Percentiles rank a stretch among this genome's conserved stretches.
These are phyloP conservation scores for Trifolium repens DNA, from an alignment of 306 rosid species.

Conservation along the genomic window DNA sequence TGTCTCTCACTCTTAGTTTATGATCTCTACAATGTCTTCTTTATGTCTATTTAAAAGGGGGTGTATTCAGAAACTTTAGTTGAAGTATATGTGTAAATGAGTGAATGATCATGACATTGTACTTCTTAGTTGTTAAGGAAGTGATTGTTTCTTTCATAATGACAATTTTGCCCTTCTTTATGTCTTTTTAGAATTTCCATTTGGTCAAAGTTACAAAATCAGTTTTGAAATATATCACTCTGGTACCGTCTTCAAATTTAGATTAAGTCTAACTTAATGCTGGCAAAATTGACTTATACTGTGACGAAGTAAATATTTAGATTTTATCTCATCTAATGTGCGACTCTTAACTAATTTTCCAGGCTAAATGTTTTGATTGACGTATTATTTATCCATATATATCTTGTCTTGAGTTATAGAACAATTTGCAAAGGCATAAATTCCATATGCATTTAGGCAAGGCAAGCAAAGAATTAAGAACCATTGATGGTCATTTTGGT, in stretches of 20 bases:
- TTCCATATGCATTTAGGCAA: conserved; percentile 44
- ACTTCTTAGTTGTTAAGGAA: conserved; percentile 66
- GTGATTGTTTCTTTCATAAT: not conserved
- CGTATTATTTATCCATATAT: conserved; percentile 33
- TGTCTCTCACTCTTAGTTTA: conserved; percentile 34
- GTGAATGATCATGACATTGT: conserved; percentile 38
- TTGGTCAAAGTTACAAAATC: too few relatives aligned
- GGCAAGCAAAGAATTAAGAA: conserved; percentile 47
- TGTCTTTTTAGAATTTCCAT: conserved; percentile 16
- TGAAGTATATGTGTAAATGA: conserved; percentile 33
- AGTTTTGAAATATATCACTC: too few relatives aligned
- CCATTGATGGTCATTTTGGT: conserved; percentile 46
- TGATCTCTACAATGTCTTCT: conserved; percentile 26
- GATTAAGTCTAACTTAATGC: not conserved
- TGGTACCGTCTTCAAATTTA: too few relatives aligned
- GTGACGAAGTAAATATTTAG: too few relatives aligned
- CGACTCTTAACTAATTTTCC: not conserved
- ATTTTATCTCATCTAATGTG: not conserved
- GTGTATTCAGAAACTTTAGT: conserved; percentile 42
- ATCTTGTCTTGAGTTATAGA: not conserved
- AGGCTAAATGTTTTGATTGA: not conserved
- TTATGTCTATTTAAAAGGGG: conserved; percentile 44
- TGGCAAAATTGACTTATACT: too few relatives aligned
- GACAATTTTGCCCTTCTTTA: conserved; percentile 46
- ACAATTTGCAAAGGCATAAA: conserved; percentile 33